Evolutionary conservation across 1,284 basidiomycete genomes (phyloP).

Genomic region (Marasmius oreades): DNA sequence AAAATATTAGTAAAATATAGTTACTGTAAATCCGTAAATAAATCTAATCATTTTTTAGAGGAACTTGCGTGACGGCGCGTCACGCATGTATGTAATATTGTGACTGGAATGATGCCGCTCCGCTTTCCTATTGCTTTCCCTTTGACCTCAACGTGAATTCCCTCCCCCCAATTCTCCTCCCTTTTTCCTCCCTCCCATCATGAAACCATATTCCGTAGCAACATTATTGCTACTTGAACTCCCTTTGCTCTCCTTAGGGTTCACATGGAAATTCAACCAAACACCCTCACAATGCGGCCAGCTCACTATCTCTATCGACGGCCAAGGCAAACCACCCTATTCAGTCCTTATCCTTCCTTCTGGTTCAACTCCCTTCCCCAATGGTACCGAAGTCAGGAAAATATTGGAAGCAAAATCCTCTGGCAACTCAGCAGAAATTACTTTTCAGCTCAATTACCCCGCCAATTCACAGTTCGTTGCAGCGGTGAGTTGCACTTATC

Average conservation of each 20-base stretch:
- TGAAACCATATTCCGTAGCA: not conserved
- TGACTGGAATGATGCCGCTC: too few relatives aligned
- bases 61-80: too few relatives aligned
- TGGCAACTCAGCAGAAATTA: conserved; percentile 35
- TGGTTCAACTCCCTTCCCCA: conserved; percentile 56
- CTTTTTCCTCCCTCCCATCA: not conserved
- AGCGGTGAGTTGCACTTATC: conserved; percentile 50
- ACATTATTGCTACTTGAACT: conserved; percentile 20
- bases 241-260: conserved; percentile 37
- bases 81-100: too few relatives aligned
- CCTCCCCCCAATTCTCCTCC: not conserved
- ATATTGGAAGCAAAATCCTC: conserved; percentile 56
- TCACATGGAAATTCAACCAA: conserved; percentile 56
- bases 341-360: conserved; percentile 61
- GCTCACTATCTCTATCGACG: conserved; percentile 52
- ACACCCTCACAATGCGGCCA: conserved; percentile 62
- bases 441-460: conserved; percentile 64
- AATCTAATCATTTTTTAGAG: too few relatives aligned
- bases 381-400: conserved; percentile 59
- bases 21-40: too few relatives aligned
- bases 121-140: not conserved
- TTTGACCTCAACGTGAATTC: not conserved
- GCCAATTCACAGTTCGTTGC: conserved; percentile 67
- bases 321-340: conserved; percentile 60
- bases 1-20: too few relatives aligned